A percentile compares a stretch with the other conserved stretches of the same genome.
Conservation (phyloP, 1,139 yeast genomes). For the Suhomyces terraborum region DNA sequence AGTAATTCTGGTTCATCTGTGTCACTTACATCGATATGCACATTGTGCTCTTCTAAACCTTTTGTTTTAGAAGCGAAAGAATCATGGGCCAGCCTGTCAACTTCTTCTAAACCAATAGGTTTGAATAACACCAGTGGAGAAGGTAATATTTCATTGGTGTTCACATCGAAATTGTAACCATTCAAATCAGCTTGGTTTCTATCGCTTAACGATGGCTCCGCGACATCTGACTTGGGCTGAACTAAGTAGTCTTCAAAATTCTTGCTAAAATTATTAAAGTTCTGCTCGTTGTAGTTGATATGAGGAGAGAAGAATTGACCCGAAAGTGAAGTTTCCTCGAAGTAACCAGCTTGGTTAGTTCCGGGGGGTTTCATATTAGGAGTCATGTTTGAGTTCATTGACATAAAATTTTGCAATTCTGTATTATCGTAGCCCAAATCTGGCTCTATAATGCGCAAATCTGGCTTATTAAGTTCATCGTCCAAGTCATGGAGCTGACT, state of each 20-base stretch:
- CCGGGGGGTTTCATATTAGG: conserved; percentile 49
- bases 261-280: conserved; percentile 14
- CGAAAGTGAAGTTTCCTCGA: conserved; percentile 23
- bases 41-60: neutral
- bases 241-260: conserved; percentile 12
- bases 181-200: conserved; percentile 19
- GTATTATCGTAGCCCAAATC: conserved; percentile 22
- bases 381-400: conserved; percentile 28
- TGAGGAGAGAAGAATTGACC: conserved; percentile 13
- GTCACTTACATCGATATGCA: neutral
- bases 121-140: conserved; percentile 9
- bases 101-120: conserved; percentile 6
- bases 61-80: neutral
- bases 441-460: conserved; percentile 23
- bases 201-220: neutral
- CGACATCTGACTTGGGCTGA: conserved; percentile 4
- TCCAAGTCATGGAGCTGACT: conserved; percentile 9
- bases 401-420: conserved; percentile 15
- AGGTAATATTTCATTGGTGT: conserved; percentile 10
- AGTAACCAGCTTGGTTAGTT: conserved; percentile 34
- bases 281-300: conserved; percentile 15
- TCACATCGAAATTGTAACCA: conserved; percentile 27
- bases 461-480: conserved; percentile 8
- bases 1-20: conserved; percentile 4
- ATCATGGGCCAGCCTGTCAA: conserved; percentile 10